These are phyloP conservation scores for Rutstroemia sydowiana DNA, from an alignment of 2,329 filamentous ascomycete species.

Conservation along the genomic window DNA sequence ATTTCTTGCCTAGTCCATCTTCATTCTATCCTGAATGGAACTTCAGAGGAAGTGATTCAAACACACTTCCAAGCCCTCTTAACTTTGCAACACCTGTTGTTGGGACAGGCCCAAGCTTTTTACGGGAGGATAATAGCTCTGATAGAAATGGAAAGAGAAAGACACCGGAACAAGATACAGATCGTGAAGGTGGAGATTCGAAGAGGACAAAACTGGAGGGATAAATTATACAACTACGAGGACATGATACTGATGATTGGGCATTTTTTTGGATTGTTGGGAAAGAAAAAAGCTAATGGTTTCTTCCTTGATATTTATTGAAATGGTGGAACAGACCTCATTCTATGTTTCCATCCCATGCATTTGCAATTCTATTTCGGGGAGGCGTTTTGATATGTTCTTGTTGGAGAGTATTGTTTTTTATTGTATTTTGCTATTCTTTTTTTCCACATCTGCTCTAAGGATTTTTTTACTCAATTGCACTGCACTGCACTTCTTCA, in stretches of 20 bases:
- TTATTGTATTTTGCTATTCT: background rate
- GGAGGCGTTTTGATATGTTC: background rate
- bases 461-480: background rate
- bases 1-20: slow-evolving; percentile 82
- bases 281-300: slow-evolving; percentile 1
- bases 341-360: background rate
- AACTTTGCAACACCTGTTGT: slow-evolving; percentile 82
- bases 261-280: slow-evolving; percentile 3
- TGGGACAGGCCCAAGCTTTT: slow-evolving; percentile 54
- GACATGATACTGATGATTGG: slow-evolving; percentile 5
- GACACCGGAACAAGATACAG: slow-evolving; percentile 8
- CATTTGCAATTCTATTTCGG: background rate
- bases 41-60: slow-evolving; percentile 62
- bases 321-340: background rate
- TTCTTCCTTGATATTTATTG: background rate
- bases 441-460: background rate
- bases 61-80: slow-evolving; percentile 84
- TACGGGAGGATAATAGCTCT: slow-evolving; percentile 47
- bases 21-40: slow-evolving; percentile 92
- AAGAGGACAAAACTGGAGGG: slow-evolving; percentile 9
- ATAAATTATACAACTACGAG: slow-evolving; percentile 1
- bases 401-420: background rate
- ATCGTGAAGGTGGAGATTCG: slow-evolving; percentile 3
- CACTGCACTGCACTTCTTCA: background rate
- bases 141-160: slow-evolving; percentile 18